phyloP scores from a whole-genome alignment of 2,329 filamentous ascomycete species.

The Aureobasidium sp. region DNA sequence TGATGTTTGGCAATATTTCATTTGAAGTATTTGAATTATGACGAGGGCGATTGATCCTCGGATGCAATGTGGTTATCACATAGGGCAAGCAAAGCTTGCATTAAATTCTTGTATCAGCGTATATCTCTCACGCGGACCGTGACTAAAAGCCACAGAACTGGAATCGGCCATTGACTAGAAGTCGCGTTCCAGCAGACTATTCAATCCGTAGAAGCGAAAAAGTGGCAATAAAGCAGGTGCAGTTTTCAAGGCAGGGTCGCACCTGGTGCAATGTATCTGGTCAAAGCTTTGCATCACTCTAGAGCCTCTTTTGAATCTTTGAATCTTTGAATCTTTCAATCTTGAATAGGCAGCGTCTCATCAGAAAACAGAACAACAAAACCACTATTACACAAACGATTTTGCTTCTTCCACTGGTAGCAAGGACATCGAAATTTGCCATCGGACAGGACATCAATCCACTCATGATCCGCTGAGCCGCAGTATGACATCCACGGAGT shows the following conservation, averaged over 20 bases:
- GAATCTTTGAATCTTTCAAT: neutral
- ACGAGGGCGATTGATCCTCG: too few species aligned
- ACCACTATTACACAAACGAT: neutral
- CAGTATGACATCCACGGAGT: neutral
- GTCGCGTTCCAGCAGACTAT: too few species aligned
- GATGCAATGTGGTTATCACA: too few species aligned
- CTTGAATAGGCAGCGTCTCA: neutral
- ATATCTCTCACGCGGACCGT: too few species aligned
- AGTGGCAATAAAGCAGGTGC: neutral
- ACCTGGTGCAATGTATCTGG: neutral
- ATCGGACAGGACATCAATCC: neutral
- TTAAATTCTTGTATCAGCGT: too few species aligned
- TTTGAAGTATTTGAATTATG: too few species aligned
- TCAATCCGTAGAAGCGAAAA: neutral
- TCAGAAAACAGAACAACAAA: neutral
- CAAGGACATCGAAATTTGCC: neutral
- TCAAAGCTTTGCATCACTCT: neutral
- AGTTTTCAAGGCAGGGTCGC: neutral
- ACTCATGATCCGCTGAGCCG: neutral
- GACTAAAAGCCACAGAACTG: too few species aligned
- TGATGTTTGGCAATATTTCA: too few species aligned
- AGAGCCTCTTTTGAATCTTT: neutral
- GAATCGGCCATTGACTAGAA: too few species aligned
- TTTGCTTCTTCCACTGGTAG: neutral
- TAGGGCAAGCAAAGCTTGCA: too few species aligned